phyloP scores from a whole-genome alignment of 176 grass and related monocot species.

The Secale cereale region DNA sequence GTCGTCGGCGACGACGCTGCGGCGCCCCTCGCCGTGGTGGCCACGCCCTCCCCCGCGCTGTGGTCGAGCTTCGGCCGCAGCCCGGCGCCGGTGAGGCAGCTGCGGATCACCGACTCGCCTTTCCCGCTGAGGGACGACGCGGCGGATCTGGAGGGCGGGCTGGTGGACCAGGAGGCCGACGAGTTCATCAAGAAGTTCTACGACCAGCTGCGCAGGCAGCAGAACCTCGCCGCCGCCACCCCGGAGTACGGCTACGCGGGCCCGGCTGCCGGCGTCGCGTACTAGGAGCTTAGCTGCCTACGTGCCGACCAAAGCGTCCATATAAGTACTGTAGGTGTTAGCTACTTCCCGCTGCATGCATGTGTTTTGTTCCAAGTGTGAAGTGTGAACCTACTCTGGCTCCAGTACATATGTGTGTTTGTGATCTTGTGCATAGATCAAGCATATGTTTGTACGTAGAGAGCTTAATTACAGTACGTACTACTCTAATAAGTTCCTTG shows the following conservation, averaged over 20 bases:
- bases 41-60: constrained; percentile 44
- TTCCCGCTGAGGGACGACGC: constrained; percentile 50
- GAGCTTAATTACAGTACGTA: neutral
- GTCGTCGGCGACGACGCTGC: neutral
- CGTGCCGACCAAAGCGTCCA: neutral
- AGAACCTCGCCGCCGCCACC: constrained; percentile 38
- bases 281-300: neutral
- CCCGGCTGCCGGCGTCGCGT: constrained; percentile 40
- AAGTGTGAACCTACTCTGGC: neutral
- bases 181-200: constrained; percentile 73
- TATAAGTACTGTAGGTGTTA: neutral
- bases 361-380: constrained; percentile 5
- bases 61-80: constrained; percentile 58
- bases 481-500: constrained; percentile 8
- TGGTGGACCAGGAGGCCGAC: constrained; percentile 58
- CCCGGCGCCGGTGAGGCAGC: constrained; percentile 51
- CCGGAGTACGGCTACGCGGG: constrained; percentile 36
- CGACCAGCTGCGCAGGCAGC: constrained; percentile 64
- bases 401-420: neutral
- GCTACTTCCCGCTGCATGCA: neutral
- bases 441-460: constrained; percentile 35
- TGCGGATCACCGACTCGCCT: constrained; percentile 90
- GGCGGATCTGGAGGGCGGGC: neutral
- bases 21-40: constrained; percentile 6
- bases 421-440: constrained; percentile 15